Evolutionary conservation across 805 yeast species (phyloP).

Genomic region (Starmerella kuoi): DNA sequence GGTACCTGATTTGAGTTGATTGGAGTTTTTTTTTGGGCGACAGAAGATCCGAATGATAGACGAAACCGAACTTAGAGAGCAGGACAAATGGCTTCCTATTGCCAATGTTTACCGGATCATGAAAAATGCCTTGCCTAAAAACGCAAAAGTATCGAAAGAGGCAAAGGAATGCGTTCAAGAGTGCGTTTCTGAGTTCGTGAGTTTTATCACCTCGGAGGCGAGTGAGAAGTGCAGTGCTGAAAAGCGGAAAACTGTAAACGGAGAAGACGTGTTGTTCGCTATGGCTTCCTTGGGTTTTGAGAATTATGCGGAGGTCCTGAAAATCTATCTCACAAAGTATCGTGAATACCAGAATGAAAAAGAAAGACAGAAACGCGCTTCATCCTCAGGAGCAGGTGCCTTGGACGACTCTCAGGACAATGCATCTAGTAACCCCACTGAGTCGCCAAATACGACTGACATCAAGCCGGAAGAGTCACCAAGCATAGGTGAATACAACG

Average conservation of each 20-base stretch:
- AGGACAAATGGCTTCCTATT: conserved; percentile 50
- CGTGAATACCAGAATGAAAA: conserved; percentile 33
- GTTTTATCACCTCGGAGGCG: conserved; percentile 54
- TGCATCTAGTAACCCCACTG: neutral
- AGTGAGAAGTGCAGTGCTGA: conserved; percentile 53
- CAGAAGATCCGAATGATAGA: too few species aligned
- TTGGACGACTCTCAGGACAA: neutral
- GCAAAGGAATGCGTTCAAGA: conserved; percentile 70
- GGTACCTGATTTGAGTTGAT: too few species aligned
- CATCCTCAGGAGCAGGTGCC: too few species aligned
- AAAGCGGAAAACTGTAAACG: conserved; percentile 57
- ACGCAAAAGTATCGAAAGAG: conserved; percentile 67
- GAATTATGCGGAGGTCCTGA: conserved; percentile 55
- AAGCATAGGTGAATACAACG: conserved; percentile 9
- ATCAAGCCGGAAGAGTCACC: conserved; percentile 8
- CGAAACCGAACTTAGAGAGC: conserved; percentile 45
- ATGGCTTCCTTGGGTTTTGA: conserved; percentile 57
- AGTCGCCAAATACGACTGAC: conserved; percentile 1
- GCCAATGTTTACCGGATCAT: conserved; percentile 59
- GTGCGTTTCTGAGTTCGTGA: conserved; percentile 55
- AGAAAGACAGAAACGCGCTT: conserved; percentile 20
- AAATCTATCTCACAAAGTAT: conserved; percentile 56
- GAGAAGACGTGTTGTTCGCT: conserved; percentile 54
- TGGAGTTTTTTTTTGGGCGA: too few species aligned
- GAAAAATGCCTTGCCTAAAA: conserved; percentile 59